Conservation (phyloP, 2,329 filamentous ascomycete species). For the Penicillium sp. region DNA sequence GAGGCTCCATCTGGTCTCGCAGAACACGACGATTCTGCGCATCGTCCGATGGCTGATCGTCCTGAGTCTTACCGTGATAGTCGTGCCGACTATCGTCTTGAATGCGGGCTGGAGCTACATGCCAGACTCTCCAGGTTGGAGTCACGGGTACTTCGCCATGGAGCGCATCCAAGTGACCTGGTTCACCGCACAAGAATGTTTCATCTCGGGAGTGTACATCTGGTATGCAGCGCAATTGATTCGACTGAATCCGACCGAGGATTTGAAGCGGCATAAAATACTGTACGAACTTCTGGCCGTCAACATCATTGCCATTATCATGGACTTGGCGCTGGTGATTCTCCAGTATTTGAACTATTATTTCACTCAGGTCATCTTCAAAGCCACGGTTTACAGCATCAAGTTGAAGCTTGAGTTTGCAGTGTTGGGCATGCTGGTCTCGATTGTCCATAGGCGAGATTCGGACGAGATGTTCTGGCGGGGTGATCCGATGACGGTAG, state of each 20-base stretch:
- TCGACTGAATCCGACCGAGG: background rate
- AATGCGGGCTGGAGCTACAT: background rate
- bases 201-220: background rate
- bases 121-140: background rate
- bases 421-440: slow-evolving; percentile 5
- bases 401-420: slow-evolving; percentile 8
- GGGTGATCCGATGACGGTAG: background rate
- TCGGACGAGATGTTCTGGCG: background rate
- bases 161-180: background rate
- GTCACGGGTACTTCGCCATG: background rate
- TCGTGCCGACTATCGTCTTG: background rate
- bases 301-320: background rate
- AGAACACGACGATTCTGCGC: background rate
- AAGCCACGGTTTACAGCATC: slow-evolving; percentile 6
- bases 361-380: slow-evolving; percentile 5
- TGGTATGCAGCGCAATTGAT: background rate
- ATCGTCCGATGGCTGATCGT: background rate
- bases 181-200: background rate
- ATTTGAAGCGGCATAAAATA: background rate
- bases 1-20: background rate
- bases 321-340: background rate
- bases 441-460: background rate
- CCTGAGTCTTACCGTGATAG: background rate
- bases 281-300: background rate
- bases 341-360: slow-evolving; percentile 2